A percentile compares a stretch with the other conserved stretches of the same genome.
Conservation (phyloP, 805 yeast genomes). For the Lachancea meyersii region DNA sequence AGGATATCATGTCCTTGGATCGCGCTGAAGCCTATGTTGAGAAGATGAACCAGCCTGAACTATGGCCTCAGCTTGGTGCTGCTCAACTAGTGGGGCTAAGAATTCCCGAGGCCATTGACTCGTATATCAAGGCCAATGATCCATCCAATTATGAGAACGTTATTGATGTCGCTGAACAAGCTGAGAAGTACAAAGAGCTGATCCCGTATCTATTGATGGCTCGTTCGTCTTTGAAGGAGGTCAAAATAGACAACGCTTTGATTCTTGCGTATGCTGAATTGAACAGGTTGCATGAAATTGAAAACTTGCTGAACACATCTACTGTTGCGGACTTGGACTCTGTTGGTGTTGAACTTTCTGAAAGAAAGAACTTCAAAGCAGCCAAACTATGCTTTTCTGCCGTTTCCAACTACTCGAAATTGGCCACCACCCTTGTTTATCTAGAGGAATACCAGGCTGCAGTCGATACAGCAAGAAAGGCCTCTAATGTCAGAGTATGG, state of each 20-base stretch:
- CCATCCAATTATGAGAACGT: constrained; percentile 86
- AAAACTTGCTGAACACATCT: constrained; percentile 72
- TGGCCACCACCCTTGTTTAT: constrained; percentile 94
- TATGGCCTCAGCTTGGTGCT: constrained; percentile 93
- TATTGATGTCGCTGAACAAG: constrained; percentile 90
- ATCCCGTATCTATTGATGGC: constrained; percentile 86
- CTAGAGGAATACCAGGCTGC: constrained; percentile 91
- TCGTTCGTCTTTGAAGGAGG: constrained; percentile 83
- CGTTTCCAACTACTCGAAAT: constrained; percentile 88
- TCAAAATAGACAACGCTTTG: constrained; percentile 86
- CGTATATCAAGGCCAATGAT: constrained; percentile 87
- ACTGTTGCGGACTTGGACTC: constrained; percentile 89
- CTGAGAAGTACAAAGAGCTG: constrained; percentile 93
- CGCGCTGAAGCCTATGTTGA: constrained; percentile 93
- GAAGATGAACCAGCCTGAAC: constrained; percentile 72
- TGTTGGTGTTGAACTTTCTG: constrained; percentile 88
- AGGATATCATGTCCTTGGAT: constrained; percentile 88
- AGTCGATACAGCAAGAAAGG: constrained; percentile 98
- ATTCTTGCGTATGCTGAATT: constrained; percentile 80
- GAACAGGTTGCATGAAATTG: constrained; percentile 72
- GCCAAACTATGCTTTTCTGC: constrained; percentile 82
- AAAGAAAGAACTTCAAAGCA: constrained; percentile 77
- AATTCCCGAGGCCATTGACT: constrained; percentile 82
- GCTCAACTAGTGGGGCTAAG: constrained; percentile 94
- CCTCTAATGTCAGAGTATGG: constrained; percentile 91